phyloP scores from a whole-genome alignment of 768 basidiomycete species.

The Naganishia vishniacii region DNA sequence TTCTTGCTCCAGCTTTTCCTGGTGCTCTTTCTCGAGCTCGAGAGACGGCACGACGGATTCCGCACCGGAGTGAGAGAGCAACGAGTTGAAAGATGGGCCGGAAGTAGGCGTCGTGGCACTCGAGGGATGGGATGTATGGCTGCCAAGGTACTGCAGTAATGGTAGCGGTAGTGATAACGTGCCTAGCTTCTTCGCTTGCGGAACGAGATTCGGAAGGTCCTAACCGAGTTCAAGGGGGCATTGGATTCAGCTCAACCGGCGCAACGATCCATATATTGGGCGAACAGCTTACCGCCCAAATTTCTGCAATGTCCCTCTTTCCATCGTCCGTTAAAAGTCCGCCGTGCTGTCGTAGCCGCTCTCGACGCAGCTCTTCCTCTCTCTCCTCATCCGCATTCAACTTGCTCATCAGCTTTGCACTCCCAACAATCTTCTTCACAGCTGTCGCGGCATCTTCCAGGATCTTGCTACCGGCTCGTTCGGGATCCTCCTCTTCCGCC shows the following conservation, averaged over 20 bases:
- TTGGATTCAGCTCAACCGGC: neutral
- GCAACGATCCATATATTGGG: too few relatives aligned
- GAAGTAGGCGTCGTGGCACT: neutral
- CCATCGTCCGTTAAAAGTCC: conserved; percentile 28
- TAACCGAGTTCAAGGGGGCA: conserved; percentile 3
- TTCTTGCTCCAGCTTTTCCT: neutral
- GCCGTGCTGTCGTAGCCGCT: conserved; percentile 16
- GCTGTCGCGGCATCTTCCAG: conserved; percentile 23
- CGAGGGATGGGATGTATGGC: neutral
- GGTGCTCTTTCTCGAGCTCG: neutral
- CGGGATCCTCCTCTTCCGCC: neutral
- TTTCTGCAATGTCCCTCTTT: conserved; percentile 28
- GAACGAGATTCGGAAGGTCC: conserved; percentile 19
- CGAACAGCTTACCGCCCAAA: conserved; percentile 31
- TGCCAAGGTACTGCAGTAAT: conserved; percentile 19
- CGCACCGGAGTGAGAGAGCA: neutral
- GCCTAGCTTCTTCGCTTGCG: conserved; percentile 33
- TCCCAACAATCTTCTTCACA: conserved; percentile 39
- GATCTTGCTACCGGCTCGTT: neutral
- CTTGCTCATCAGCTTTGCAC: conserved; percentile 32
- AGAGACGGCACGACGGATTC: neutral
- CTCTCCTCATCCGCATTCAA: conserved; percentile 19
- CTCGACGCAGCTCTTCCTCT: conserved; percentile 9
- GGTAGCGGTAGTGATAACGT: conserved; percentile 39
- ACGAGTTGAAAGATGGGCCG: conserved; percentile 8